Percentiles rank a stretch among this genome's conserved stretches.
Conservation (phyloP, 2,329 filamentous ascomycete genomes). For the Gnomoniopsis sp. region DNA sequence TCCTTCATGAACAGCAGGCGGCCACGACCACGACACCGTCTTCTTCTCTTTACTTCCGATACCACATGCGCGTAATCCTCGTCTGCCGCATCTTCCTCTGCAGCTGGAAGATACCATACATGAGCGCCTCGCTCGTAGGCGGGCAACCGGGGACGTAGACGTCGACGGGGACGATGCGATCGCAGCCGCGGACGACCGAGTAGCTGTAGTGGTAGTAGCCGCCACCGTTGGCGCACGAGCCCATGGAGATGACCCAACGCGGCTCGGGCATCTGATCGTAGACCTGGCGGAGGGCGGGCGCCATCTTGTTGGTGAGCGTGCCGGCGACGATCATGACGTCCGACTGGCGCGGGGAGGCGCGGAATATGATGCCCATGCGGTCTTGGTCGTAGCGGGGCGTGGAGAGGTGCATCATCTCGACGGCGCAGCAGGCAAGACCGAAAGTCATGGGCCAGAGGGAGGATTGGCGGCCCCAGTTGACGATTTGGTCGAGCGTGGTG, state of each 20-base stretch:
- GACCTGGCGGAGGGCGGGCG: conserved; percentile 80
- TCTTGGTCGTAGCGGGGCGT: conserved; percentile 88
- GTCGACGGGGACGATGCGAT: conserved; percentile 65
- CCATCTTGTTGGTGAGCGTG: conserved; percentile 96
- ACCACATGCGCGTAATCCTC: conserved; percentile 47
- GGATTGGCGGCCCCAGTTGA: conserved; percentile 81
- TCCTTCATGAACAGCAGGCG: background rate
- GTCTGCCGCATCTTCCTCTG: conserved; percentile 65
- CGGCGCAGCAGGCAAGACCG: conserved; percentile 81
- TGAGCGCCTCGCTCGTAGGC: conserved; percentile 43
- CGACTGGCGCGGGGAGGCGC: conserved; percentile 64
- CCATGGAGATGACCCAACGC: conserved; percentile 75
- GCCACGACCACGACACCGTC: background rate
- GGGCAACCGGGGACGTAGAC: conserved; percentile 65
- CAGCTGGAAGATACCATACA: conserved; percentile 61
- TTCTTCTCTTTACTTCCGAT: conserved; percentile 45
- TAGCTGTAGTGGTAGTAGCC: conserved; percentile 76
- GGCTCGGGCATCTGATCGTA: conserved; percentile 97
- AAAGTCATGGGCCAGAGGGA: conserved; percentile 90
- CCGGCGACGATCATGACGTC: conserved; percentile 94
- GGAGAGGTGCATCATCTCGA: conserved; percentile 92
- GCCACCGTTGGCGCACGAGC: conserved; percentile 67
- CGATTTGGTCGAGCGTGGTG: conserved; percentile 72
- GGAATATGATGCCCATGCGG: conserved; percentile 77
- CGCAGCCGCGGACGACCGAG: conserved; percentile 61